Conservation (phyloP, 2,329 filamentous ascomycete genomes). For the Penicillium psychrosexuale region DNA sequence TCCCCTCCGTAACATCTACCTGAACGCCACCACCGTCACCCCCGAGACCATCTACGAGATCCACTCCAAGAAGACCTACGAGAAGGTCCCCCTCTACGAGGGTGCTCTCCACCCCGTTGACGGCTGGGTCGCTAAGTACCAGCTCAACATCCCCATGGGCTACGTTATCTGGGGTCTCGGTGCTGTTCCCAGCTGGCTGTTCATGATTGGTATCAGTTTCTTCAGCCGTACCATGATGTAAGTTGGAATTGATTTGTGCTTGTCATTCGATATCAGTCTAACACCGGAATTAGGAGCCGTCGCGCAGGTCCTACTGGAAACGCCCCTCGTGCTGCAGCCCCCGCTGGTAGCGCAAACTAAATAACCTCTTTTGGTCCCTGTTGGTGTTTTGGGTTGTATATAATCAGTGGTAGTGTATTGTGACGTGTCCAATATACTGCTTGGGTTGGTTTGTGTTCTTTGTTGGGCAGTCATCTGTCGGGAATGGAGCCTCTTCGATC, state of each 20-base stretch:
- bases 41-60: slow-evolving; percentile 56
- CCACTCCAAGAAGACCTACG: slow-evolving; percentile 56
- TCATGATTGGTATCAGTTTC: slow-evolving; percentile 63
- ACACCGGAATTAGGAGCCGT: slow-evolving; percentile 25
- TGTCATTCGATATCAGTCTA: not conserved
- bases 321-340: slow-evolving; percentile 14
- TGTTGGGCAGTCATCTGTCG: not conserved
- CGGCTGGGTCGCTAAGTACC: slow-evolving; percentile 53
- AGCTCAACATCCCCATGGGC: slow-evolving; percentile 53
- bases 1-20: slow-evolving; percentile 51
- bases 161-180: slow-evolving; percentile 57
- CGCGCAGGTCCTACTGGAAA: slow-evolving; percentile 20
- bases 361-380: slow-evolving; percentile 8
- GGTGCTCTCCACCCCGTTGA: slow-evolving; percentile 61
- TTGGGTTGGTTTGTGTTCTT: slow-evolving; percentile 11
- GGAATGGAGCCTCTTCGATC: not conserved
- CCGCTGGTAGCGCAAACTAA: slow-evolving; percentile 26
- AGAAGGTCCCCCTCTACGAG: slow-evolving; percentile 53
- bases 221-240: slow-evolving; percentile 61
- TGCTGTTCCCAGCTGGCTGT: slow-evolving; percentile 60
- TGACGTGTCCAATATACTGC: slow-evolving; percentile 15
- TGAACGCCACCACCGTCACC: slow-evolving; percentile 59
- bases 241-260: slow-evolving; percentile 39
- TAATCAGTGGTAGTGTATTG: slow-evolving; percentile 26
- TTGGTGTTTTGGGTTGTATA: slow-evolving; percentile 31